These are phyloP conservation scores for Wallacemonas sp. DNA, from an alignment of 208 protist genomes.

Conservation along the genomic window DNA sequence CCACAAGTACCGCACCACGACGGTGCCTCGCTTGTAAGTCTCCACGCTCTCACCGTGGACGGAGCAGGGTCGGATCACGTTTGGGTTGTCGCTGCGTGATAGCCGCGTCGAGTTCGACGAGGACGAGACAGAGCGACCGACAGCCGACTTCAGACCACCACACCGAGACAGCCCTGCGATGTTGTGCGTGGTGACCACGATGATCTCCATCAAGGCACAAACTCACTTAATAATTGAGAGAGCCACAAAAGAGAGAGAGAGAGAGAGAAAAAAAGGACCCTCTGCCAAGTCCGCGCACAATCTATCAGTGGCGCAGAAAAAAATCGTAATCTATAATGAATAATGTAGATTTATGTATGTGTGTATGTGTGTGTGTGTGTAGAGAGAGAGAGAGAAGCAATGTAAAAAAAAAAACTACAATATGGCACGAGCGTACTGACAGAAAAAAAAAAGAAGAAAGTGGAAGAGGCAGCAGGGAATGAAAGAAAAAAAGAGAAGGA, in stretches of 20 bases:
- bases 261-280: not conserved
- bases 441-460: not conserved
- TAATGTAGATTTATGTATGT: conserved; percentile 2
- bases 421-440: too few relatives aligned
- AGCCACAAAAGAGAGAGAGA: not conserved
- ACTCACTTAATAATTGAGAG: not conserved
- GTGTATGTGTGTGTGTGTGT: not conserved
- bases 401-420: conserved; percentile 1
- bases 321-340: not conserved
- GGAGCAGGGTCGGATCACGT: conserved; percentile 12
- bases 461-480: not conserved
- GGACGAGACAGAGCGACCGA: not conserved
- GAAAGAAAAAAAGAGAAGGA: not conserved
- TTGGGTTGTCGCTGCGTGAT: not conserved
- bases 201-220: conserved; percentile 22
- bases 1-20: conserved; percentile 27
- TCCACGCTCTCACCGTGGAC: conserved; percentile 20
- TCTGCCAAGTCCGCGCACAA: too few relatives aligned
- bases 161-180: conserved; percentile 14
- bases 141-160: conserved; percentile 21
- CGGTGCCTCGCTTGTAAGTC: conserved; percentile 23
- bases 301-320: too few relatives aligned
- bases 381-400: conserved; percentile 15
- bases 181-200: conserved; percentile 25
- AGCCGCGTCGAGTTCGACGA: not conserved